phyloP scores from a whole-genome alignment of 768 basidiomycete genomes.

The Asterophora lycoperdoides region DNA sequence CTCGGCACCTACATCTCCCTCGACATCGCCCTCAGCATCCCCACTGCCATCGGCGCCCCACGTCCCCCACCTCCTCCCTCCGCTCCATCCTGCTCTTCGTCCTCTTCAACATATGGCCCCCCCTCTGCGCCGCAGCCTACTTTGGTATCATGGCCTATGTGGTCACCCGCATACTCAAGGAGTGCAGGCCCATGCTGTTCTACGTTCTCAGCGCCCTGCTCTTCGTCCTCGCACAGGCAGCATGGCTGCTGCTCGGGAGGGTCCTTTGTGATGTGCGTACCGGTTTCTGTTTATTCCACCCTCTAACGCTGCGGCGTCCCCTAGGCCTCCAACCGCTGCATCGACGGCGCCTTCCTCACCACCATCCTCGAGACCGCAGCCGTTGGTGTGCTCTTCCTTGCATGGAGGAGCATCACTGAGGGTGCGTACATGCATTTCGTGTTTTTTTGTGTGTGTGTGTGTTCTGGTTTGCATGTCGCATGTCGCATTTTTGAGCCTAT shows the following conservation, averaged over 20 bases:
- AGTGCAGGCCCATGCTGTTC: slow-evolving; percentile 75
- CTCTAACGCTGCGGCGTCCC: neutral
- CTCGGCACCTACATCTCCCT: slow-evolving; percentile 81
- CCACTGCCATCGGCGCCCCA: slow-evolving; percentile 51
- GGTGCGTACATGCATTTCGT: slow-evolving; percentile 49
- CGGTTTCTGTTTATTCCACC: neutral
- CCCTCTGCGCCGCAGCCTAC: slow-evolving; percentile 50
- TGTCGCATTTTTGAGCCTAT: too few relatives aligned
- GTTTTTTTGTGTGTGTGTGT: neutral
- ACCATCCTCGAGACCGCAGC: slow-evolving; percentile 79
- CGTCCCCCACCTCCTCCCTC: slow-evolving; percentile 51
- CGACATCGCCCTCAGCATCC: slow-evolving; percentile 72
- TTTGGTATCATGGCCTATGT: slow-evolving; percentile 77
- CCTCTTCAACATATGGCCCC: slow-evolving; percentile 74
- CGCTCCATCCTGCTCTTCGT: slow-evolving; percentile 76
- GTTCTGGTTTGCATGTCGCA: too few relatives aligned
- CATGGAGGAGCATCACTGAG: slow-evolving; percentile 88
- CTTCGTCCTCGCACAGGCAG: slow-evolving; percentile 78
- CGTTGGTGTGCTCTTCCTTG: slow-evolving; percentile 63
- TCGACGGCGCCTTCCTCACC: slow-evolving; percentile 86
- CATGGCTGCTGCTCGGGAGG: slow-evolving; percentile 75
- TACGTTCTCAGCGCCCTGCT: slow-evolving; percentile 70
- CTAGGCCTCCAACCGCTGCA: slow-evolving; percentile 57
- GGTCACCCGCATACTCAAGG: slow-evolving; percentile 69
- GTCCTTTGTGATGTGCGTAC: slow-evolving; percentile 62